A percentile compares a stretch with the other conserved stretches of the same genome.
These are phyloP conservation scores for Mucor ambiguus DNA, from an alignment of 371 early-diverging fungal species.

Conservation along the genomic window DNA sequence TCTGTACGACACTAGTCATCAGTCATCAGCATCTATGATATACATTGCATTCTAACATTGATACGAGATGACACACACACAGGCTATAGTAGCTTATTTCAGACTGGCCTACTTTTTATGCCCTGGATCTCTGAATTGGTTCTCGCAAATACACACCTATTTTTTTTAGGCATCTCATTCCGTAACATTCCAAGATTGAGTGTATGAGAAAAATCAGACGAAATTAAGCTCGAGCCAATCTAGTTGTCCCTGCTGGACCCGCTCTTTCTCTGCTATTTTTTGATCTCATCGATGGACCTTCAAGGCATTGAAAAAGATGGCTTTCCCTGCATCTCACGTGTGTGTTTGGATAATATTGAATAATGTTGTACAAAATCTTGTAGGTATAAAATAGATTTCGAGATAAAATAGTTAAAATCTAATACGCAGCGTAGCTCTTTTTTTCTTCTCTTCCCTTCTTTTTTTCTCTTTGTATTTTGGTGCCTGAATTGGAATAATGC, in stretches of 20 bases:
- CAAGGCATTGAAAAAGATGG: not conserved
- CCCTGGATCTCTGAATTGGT: not conserved
- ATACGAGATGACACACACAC: not conserved
- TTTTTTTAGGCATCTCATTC: slow-evolving; percentile 3
- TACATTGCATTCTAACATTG: not conserved
- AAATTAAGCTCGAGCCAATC: slow-evolving; percentile 10
- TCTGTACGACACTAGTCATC: not conserved
- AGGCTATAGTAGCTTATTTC: not conserved
- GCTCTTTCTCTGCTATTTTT: slow-evolving; percentile 7
- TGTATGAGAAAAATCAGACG: slow-evolving; percentile 2
- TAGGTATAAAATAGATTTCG: not conserved
- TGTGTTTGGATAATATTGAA: slow-evolving; percentile 7
- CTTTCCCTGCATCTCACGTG: slow-evolving; percentile 16
- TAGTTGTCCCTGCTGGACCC: not conserved
- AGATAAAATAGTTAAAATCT: slow-evolving; percentile 1
- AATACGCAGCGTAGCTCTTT: not conserved
- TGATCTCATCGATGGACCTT: slow-evolving; percentile 11
- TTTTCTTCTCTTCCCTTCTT: slow-evolving; percentile 6
- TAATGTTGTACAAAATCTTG: slow-evolving; percentile 15
- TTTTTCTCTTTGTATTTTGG: slow-evolving; percentile 6
- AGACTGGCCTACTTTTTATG: not conserved
- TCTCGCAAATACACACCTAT: not conserved
- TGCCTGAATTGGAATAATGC: not conserved
- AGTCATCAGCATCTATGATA: not conserved
- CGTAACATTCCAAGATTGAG: not conserved